A percentile compares a stretch with the other conserved stretches of the same genome.
Evolutionary conservation across 306 rosid genomes (phyloP).

Genomic region (Arachis stenosperma): DNA sequence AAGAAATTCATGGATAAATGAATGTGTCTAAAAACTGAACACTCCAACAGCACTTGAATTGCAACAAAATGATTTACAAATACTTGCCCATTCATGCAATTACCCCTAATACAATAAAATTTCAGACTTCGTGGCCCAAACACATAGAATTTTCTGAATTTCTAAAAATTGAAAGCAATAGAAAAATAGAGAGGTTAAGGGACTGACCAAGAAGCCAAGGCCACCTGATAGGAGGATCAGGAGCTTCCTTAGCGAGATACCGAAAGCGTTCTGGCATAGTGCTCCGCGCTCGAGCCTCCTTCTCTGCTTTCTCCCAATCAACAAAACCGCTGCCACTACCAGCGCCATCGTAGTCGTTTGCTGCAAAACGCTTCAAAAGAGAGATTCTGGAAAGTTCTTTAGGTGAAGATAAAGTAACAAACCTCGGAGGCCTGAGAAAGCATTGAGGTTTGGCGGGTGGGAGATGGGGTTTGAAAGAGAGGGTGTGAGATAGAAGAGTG

Average conservation of each 20-base stretch:
- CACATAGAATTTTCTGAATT: too few relatives aligned
- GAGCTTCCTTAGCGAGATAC: slow-evolving; percentile 68
- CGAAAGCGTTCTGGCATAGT: slow-evolving; percentile 88
- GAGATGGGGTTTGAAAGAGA: slow-evolving; percentile 47
- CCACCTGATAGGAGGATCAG: slow-evolving; percentile 78
- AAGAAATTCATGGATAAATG: background rate
- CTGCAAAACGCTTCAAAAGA: slow-evolving; percentile 43
- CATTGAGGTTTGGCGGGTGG: slow-evolving; percentile 43
- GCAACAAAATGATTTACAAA: background rate
- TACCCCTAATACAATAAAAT: too few relatives aligned
- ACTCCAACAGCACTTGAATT: slow-evolving; percentile 25
- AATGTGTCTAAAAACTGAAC: background rate
- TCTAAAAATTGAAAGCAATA: too few relatives aligned
- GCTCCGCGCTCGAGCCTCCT: slow-evolving; percentile 56
- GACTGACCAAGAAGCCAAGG: slow-evolving; percentile 75
- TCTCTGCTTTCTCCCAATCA: slow-evolving; percentile 59
- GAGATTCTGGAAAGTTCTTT: slow-evolving; percentile 40
- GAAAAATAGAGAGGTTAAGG: background rate
- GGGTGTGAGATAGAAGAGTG: slow-evolving; percentile 48
- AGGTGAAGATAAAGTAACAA: slow-evolving; percentile 38
- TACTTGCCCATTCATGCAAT: background rate
- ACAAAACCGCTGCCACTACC: slow-evolving; percentile 23
- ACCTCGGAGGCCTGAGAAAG: slow-evolving; percentile 29
- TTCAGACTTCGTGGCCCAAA: too few relatives aligned
- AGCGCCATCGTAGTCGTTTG: slow-evolving; percentile 27